These are phyloP conservation scores for Beauveria australis DNA, from an alignment of 2,329 filamentous ascomycete genomes.

Conservation along the genomic window DNA sequence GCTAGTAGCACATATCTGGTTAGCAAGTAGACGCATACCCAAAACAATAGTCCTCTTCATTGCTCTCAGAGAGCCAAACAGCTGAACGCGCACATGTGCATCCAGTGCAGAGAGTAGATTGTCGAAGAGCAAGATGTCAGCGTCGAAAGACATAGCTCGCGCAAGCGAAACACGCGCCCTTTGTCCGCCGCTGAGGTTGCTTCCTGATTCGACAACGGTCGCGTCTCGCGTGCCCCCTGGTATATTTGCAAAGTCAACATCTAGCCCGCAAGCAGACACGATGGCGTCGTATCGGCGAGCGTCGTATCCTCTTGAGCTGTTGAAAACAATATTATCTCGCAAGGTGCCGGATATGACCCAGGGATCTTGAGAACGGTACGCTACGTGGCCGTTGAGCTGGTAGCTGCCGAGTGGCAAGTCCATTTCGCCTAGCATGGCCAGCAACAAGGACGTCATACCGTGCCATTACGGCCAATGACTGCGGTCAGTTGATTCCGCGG, in stretches of 20 bases:
- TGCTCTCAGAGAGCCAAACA: not conserved
- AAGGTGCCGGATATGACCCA: not conserved
- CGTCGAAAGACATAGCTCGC: constrained; percentile 6
- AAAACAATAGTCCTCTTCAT: not conserved
- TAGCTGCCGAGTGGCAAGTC: no score
- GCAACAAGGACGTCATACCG: constrained; percentile 3
- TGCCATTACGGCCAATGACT: constrained; percentile 2
- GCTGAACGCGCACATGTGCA: constrained; percentile 3
- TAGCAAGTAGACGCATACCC: not conserved
- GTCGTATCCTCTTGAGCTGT: not conserved
- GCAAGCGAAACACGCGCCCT: constrained; percentile 2
- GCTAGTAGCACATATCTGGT: no score
- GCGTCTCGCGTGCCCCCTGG: constrained; percentile 1
- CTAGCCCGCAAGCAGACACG: not conserved
- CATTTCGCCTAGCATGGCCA: constrained; percentile 9
- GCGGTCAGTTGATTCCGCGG: not conserved
- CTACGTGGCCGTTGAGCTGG: constrained; percentile 1
- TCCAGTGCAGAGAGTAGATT: constrained; percentile 5
- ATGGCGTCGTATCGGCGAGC: not conserved
- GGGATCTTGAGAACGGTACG: constrained; percentile 5
- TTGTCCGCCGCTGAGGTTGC: constrained; percentile 7
- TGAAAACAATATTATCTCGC: constrained; percentile 6
- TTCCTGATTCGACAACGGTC: constrained; percentile 4
- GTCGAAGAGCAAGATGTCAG: constrained; percentile 7
- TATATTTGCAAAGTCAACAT: constrained; percentile 2